Evolutionary conservation across 2,329 filamentous ascomycete genomes (phyloP).

Genomic region (Penicillium sp.): DNA sequence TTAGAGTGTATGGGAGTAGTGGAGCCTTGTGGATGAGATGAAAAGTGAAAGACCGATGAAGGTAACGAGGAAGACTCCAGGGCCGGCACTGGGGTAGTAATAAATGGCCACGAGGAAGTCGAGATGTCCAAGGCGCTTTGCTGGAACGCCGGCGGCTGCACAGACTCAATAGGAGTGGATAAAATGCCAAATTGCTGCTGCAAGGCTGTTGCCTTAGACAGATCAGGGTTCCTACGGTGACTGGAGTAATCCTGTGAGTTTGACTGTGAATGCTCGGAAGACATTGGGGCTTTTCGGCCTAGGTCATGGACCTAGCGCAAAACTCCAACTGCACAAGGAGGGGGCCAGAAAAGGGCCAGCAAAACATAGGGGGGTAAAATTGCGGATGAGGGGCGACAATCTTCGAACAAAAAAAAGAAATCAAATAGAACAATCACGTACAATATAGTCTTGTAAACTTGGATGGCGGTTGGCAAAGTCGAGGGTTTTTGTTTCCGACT

Average conservation of each 20-base stretch:
- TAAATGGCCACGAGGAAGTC: conserved; percentile 13
- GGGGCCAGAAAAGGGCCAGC: conserved; percentile 10
- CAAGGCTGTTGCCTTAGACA: conserved; percentile 11
- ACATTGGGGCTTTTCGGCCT: conserved; percentile 20
- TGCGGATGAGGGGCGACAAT: conserved; percentile 4
- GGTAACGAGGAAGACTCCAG: conserved; percentile 3
- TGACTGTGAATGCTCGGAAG: conserved; percentile 14
- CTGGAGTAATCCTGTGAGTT: conserved; percentile 21
- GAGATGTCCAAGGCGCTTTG: conserved; percentile 9
- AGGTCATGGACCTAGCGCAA: conserved; percentile 17
- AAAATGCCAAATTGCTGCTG: conserved; percentile 3
- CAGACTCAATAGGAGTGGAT: conserved; percentile 13
- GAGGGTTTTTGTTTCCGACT: conserved; percentile 12
- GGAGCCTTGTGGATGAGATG: conserved; percentile 12
- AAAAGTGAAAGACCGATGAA: conserved; percentile 1
- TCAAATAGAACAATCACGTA: conserved; percentile 11
- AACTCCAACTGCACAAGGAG: conserved; percentile 11
- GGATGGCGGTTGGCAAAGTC: conserved; percentile 3
- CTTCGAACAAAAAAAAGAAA: background rate
- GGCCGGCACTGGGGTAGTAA: conserved; percentile 5
- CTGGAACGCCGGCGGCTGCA: conserved; percentile 15
- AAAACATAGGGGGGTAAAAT: conserved; percentile 8
- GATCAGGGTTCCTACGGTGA: conserved; percentile 15
- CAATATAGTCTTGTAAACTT: background rate
- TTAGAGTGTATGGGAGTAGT: conserved; percentile 8